Conservation (phyloP, 495 filamentous ascomycete species). For the Cenococcum geophilum region DNA sequence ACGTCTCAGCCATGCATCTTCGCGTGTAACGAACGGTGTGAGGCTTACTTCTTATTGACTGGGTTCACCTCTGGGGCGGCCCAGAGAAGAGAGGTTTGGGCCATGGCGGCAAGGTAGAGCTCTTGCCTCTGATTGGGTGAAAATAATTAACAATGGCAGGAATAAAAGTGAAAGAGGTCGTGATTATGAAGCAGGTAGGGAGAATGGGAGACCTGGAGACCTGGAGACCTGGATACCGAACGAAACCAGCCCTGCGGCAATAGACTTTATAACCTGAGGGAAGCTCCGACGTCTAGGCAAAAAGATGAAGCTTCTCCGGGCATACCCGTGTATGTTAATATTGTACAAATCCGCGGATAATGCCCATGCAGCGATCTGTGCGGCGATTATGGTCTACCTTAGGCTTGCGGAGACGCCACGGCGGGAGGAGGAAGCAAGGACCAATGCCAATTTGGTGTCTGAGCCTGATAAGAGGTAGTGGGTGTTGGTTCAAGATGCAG, state of each 20-base stretch:
- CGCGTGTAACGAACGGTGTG: background rate
- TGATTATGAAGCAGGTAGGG: too few species aligned
- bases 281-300: background rate
- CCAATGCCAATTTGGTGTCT: background rate
- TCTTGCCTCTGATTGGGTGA: background rate
- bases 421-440: background rate
- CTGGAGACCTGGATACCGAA: background rate
- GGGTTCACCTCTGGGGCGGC: conserved; percentile 61
- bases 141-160: background rate
- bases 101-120: conserved; percentile 9
- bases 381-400: background rate
- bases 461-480: background rate
- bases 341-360: conserved; percentile 7
- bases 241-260: conserved; percentile 1
- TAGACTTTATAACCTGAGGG: conserved; percentile 4
- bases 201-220: background rate
- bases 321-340: background rate
- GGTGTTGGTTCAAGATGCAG: background rate
- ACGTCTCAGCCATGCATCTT: background rate
- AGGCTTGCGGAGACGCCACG: background rate
- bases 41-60: conserved; percentile 55
- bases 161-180: background rate
- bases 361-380: conserved; percentile 1
- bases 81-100: conserved; percentile 44
- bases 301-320: conserved; percentile 10